These are phyloP conservation scores for Inonotus obliquus DNA, from an alignment of 1,284 basidiomycete species.

Conservation along the genomic window DNA sequence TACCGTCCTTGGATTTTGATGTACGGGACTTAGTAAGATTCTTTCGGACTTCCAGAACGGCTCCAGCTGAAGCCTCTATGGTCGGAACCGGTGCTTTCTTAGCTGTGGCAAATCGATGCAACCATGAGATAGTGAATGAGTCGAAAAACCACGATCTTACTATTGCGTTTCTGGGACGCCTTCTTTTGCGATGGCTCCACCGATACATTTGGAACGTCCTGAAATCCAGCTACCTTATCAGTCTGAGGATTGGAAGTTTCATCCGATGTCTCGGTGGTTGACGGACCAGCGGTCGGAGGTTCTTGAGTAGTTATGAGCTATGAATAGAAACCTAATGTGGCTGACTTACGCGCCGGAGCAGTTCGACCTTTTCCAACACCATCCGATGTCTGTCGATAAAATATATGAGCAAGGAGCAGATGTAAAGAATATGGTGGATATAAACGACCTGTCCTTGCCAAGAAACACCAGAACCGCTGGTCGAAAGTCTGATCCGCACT, in stretches of 20 bases:
- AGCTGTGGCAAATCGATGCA: too few relatives aligned
- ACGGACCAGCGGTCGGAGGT: neutral
- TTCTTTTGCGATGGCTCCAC: neutral
- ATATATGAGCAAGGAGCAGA: neutral
- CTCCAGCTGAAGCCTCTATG: too few relatives aligned
- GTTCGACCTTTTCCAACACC: neutral
- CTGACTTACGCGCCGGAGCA: neutral
- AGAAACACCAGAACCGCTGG: neutral
- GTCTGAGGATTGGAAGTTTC: neutral
- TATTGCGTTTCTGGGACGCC: too few relatives aligned
- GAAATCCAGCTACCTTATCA: neutral
- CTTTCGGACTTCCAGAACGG: neutral
- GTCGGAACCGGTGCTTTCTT: too few relatives aligned
- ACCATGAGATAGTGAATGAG: too few relatives aligned
- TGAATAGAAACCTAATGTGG: too few relatives aligned
- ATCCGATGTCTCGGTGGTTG: neutral
- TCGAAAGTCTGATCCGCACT: constrained; percentile 33
- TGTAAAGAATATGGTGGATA: neutral
- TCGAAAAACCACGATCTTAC: too few relatives aligned
- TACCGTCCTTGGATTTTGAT: neutral
- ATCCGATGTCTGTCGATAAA: neutral
- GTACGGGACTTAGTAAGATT: neutral
- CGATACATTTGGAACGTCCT: neutral
- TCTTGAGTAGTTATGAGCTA: neutral
- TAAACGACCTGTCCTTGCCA: neutral